A percentile compares a stretch with the other conserved stretches of the same genome.
Conservation (phyloP, 2,329 filamentous ascomycete species). For the Lomentospora prolificans region DNA sequence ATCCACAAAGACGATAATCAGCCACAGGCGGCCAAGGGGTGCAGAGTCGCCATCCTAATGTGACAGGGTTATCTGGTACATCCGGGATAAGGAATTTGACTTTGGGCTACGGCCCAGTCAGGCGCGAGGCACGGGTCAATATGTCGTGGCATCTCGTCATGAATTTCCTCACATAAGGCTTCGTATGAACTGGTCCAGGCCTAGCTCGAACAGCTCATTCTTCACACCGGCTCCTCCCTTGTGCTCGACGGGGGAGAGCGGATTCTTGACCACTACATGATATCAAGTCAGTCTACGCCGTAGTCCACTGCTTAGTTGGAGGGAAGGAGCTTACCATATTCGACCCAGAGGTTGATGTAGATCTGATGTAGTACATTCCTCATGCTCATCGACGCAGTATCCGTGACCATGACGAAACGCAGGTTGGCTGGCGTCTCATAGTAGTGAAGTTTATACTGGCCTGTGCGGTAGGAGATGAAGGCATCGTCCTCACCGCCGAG, state of each 20-base stretch:
- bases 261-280: slow-evolving; percentile 57
- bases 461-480: slow-evolving; percentile 89
- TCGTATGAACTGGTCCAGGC: slow-evolving; percentile 68
- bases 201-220: slow-evolving; percentile 62
- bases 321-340: slow-evolving; percentile 56
- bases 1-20: no score
- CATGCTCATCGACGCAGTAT: slow-evolving; percentile 81
- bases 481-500: slow-evolving; percentile 88
- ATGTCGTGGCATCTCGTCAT: neutral
- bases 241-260: slow-evolving; percentile 58
- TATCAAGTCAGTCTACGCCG: slow-evolving; percentile 8
- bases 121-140: neutral
- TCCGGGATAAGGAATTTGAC: neutral
- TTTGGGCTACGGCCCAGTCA: neutral
- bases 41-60: no score
- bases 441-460: slow-evolving; percentile 96
- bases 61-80: no score
- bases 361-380: slow-evolving; percentile 94
- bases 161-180: slow-evolving; percentile 42
- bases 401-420: slow-evolving; percentile 94
- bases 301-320: neutral
- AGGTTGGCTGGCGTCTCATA: slow-evolving; percentile 95
- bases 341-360: slow-evolving; percentile 95
- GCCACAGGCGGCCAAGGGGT: no score
- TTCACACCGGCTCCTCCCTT: slow-evolving; percentile 58